Base-by-base conservation (phyloP, 306 rosid species). In the Glycine tomentella region DNA sequence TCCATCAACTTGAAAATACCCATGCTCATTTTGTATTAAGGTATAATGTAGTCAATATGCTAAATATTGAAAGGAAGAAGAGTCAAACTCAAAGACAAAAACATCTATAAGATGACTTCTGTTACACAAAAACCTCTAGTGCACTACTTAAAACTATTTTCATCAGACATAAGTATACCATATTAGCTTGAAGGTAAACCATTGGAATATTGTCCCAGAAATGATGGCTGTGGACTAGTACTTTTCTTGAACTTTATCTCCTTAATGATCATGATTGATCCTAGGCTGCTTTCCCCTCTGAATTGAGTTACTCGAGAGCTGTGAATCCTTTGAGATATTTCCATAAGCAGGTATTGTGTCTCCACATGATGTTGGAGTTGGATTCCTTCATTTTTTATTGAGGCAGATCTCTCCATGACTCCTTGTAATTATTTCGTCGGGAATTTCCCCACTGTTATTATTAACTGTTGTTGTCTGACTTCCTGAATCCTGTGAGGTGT, bases 321-420 rank as follows among this genome's bases (percentile, higher is more conserved):
- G 82, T 75, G 80, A 13, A 73, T 77, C 82, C 77, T 75, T 67
- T 48, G 93, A 2, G 87, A 72, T n/a, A 81, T 8, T 85, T 80
- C 93, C 91, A 74, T 61, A 36, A 75, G 82, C 50, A 15, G 88
- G 76, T 51, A 78, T 83, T 69, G 80, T 81, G 84, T 75, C 90
- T 63, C 80, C 92, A 11, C 40, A 6, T 1, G 84, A 61, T 65
- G 85, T 79, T 76, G 95, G 87, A 11, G 92, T 87, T 34, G 93
- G 84, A 72, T 90, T 88, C 38, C 84, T 87, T 46, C 86, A 66
- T 76, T 89, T 91, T 45, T 86, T 89, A 7, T 80, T 81, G 66
- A 50, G 81, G 34, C 90, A 90, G 77, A 93, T 84, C 87, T 93
- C 97, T 13, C 92, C 95, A 10, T 88, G 87, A 84, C 92, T 88